Evolutionary conservation across 495 filamentous ascomycete species (phyloP), one percentile per base, ranked within the genome.

Genomic region (Aspergillus funiculosus): DNA sequence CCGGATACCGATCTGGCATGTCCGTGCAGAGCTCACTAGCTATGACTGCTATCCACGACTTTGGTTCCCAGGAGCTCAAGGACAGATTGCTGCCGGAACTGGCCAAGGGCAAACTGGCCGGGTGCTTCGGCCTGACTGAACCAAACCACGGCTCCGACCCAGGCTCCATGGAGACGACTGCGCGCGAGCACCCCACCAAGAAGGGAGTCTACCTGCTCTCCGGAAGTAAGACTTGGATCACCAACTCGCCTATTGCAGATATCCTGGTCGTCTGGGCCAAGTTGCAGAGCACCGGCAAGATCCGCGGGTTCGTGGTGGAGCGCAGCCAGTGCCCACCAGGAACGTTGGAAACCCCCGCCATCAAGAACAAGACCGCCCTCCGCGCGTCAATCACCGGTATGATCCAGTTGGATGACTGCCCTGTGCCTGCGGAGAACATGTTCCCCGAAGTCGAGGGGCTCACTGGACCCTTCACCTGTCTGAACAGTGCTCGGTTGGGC

Each of bases 111-210:
- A 85, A 89, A 61, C 61, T 94, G 5, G 59, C 94, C 9, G 92
- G 92, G 17, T 91, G 88, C 53, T 98, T 98, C 64, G 92, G 92
- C 2, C 67, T 98, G 48, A 98, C 92, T 1, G 92, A 98, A 64
- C 94, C 94, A 39, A 96, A 98, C 64, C 92, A 98, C 65, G 92
- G 92, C 43, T 94, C 87, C 43, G 92, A 98, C 61, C 92, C 92
- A 17, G 92, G 91, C 11, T 87, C 86, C 1, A 94, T 98, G 94
- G 92, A 97, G 67, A 88, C 87, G 7, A 77, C 73, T 14, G 92
- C 92, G 3, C 85, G 83, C 51, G 82, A 82, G 37, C 91, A 97
- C 63, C 87, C 92, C 2, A 81, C 77, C 3, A 94, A 94, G 74
- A 82, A 87, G 58, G 90, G 89, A 3, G 85, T 86, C 56, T 86